Conservation (phyloP, 371 early-diverging fungal genomes). For the Saksenaea vasiformis region DNA sequence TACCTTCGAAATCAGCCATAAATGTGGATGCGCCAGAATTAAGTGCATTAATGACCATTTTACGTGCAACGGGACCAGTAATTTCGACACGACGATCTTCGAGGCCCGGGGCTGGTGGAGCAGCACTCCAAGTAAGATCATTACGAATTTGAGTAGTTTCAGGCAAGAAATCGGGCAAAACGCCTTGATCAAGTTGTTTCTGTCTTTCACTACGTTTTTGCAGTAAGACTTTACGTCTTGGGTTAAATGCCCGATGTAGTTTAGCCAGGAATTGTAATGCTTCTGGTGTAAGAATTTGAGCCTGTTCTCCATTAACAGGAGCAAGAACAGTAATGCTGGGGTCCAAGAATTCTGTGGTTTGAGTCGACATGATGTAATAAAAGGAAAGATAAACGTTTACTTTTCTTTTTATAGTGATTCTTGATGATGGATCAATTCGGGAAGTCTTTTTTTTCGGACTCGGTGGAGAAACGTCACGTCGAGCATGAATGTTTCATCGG, state of each 20-base stretch:
- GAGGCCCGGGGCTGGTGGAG: conserved; percentile 89
- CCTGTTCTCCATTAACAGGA: conserved; percentile 57
- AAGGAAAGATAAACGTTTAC: neutral
- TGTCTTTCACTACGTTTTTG: conserved; percentile 76
- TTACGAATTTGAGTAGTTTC: conserved; percentile 90
- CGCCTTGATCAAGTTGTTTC: conserved; percentile 76
- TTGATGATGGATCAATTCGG: neutral
- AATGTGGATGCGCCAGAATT: conserved; percentile 91
- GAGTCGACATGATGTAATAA: conserved; percentile 18
- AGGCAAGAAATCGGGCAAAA: conserved; percentile 88
- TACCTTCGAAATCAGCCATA: conserved; percentile 98
- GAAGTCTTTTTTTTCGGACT: neutral
- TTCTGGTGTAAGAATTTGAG: conserved; percentile 75
- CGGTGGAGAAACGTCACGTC: neutral
- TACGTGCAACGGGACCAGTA: conserved; percentile 96
- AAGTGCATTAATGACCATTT: conserved; percentile 98
- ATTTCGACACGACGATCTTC: conserved; percentile 95
- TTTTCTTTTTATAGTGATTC: neutral
- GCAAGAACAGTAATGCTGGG: conserved; percentile 70
- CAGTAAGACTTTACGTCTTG: conserved; percentile 79
- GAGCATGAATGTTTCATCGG: too few relatives aligned
- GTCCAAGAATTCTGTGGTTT: conserved; percentile 33
- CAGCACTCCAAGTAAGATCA: conserved; percentile 87
- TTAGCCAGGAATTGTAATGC: conserved; percentile 83
- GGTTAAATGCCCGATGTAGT: conserved; percentile 87